Base-by-base conservation (phyloP, 2,329 filamentous ascomycete species). In the Aspergillus ruber region DNA sequence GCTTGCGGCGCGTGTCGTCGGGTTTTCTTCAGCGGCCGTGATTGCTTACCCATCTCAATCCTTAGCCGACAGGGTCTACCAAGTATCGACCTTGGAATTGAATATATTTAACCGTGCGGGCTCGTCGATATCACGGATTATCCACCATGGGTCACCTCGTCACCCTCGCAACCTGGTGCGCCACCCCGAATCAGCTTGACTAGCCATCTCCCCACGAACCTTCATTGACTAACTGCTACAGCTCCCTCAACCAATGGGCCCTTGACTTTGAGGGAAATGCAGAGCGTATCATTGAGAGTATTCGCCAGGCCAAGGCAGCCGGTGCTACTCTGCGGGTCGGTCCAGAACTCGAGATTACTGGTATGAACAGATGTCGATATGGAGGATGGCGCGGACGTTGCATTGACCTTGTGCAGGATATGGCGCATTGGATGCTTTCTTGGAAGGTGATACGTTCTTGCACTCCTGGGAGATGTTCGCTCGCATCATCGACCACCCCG, bases 401-500 rank as follows among this genome's bases (percentile, higher is more conserved):
- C 29, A 43, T 44, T 44, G 32, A 44, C 43, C 23, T 21, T 17
- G 18, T 9, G 13, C 47, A 63, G 60, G 59, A 45, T 86, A 85
- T 73, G 81, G 76, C 46, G 80, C 82, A 58, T 75, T 86, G 6
- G 85, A 89, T 62, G 83, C 86, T 57, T 85, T 81, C 52, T 69
- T 79, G 7, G 80, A 83, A 62, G 64, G 62, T 6, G 84, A 82
- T 61, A 74, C 75, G 13, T 80, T 77, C 58, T 61, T 78, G 3
- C 78, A 84, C 61, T 78, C 76, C 4, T 82, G 80, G 76, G 82
- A 88, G 57, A 77, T 80, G 66, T 72, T 86, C 1, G 72, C 71
- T 9, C 69, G 74, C 42, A 85, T 89, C 50, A 71, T 89, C 17
- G 64, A 71, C 4, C 76, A 87, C 64, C 65, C 76, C 32, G 74